Percentiles rank a stretch among this genome's conserved stretches.
Conservation (phyloP, 1,284 basidiomycete species). For the Ceratobasidium sp. region DNA sequence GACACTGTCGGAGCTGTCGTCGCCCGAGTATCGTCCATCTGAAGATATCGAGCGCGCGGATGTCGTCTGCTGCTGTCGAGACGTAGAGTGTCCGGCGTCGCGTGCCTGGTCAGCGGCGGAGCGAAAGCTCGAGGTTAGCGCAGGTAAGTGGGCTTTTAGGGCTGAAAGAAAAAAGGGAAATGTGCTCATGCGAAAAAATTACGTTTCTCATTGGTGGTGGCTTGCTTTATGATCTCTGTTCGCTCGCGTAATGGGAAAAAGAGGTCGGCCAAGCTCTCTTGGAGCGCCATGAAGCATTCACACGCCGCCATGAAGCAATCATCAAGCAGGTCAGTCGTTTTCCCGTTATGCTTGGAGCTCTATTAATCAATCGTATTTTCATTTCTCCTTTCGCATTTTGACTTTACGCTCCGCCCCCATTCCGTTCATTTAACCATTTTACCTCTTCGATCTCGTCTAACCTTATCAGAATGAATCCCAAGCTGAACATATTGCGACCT, state of each 20-base stretch:
- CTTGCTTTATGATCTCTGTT: conserved; percentile 8
- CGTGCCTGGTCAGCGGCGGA: conserved; percentile 73
- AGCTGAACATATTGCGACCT: conserved; percentile 40
- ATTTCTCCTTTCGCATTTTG: neutral
- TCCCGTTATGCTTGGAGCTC: neutral
- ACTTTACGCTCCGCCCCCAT: conserved; percentile 3
- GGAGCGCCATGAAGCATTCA: conserved; percentile 85
- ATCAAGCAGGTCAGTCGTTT: conserved; percentile 37
- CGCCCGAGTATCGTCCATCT: conserved; percentile 60
- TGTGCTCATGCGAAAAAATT: neutral
- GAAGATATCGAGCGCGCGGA: conserved; percentile 53
- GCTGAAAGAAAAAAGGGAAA: neutral
- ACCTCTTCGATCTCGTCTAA: no score
- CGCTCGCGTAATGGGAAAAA: conserved; percentile 51
- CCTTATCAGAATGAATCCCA: conserved; percentile 39
- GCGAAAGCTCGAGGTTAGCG: conserved; percentile 78
- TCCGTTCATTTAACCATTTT: neutral
- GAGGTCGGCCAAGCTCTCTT: conserved; percentile 93
- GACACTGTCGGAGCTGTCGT: conserved; percentile 74
- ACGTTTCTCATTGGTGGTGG: neutral
- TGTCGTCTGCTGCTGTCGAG: conserved; percentile 72
- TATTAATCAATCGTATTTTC: neutral
- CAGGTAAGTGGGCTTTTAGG: conserved; percentile 65
- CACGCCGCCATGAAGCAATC: conserved; percentile 73
- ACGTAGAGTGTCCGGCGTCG: conserved; percentile 69